Percentiles rank a stretch among this genome's conserved stretches.
Evolutionary conservation across 805 yeast species (phyloP).

Genomic region (Metschnikowia kofuensis): DNA sequence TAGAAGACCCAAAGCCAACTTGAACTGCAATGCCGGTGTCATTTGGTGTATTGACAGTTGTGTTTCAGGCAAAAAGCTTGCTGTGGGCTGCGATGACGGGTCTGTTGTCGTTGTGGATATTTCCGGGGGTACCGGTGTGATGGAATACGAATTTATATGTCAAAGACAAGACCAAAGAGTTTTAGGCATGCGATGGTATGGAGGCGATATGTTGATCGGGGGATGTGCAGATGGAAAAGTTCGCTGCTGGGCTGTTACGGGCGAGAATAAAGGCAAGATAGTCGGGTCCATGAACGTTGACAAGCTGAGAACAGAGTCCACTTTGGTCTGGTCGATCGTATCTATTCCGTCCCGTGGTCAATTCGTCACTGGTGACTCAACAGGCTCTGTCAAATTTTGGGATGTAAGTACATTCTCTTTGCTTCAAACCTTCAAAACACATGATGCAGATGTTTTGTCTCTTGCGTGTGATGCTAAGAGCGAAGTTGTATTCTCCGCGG

Average conservation of each 20-base stretch:
- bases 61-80: conserved; percentile 57
- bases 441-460: conserved; percentile 88
- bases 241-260: conserved; percentile 65
- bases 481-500: conserved; percentile 75
- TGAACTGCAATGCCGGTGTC: conserved; percentile 89
- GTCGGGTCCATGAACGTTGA: conserved; percentile 88
- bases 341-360: conserved; percentile 63
- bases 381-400: conserved; percentile 94
- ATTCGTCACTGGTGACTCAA: conserved; percentile 93
- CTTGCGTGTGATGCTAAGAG: conserved; percentile 59
- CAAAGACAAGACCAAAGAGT: conserved; percentile 85
- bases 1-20: conserved; percentile 68
- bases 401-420: conserved; percentile 74
- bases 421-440: conserved; percentile 75
- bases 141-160: conserved; percentile 72
- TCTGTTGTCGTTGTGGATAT: conserved; percentile 79
- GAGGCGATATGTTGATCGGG: conserved; percentile 65
- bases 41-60: conserved; percentile 85
- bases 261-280: conserved; percentile 60
- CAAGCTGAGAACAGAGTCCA: conserved; percentile 77
- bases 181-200: conserved; percentile 73
- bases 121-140: conserved; percentile 79
- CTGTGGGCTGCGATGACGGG: conserved; percentile 96
- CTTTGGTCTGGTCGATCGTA: conserved; percentile 85
- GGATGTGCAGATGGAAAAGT: conserved; percentile 96